Evolutionary conservation across 352 stramenopile species (phyloP).

Genomic region (Plasmopara halstedii): DNA sequence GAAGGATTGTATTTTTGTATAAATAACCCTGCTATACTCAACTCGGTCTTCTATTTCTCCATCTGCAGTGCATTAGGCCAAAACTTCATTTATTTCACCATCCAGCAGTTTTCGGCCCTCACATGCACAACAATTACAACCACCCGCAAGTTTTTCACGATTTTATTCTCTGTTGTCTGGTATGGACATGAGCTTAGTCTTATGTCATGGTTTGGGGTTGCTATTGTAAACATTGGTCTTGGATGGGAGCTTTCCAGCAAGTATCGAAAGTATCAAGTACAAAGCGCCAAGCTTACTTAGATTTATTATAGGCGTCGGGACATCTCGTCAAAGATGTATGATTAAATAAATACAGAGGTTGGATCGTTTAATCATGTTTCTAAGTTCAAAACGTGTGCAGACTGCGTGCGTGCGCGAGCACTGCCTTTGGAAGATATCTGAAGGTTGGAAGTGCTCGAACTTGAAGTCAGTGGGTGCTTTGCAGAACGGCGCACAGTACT

Average conservation of each 20-base stretch:
- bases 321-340: not conserved
- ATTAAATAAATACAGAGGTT: too few relatives aligned
- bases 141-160: constrained; percentile 99
- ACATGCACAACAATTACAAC: constrained; percentile 99
- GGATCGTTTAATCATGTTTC: not conserved
- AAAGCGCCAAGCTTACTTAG: constrained; percentile 33
- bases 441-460: constrained; percentile 15
- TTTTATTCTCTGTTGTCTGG: constrained; percentile 96
- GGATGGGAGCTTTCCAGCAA: constrained; percentile 81
- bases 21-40: constrained; percentile 75
- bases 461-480: constrained; percentile 23
- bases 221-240: constrained; percentile 88
- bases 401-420: constrained; percentile 30
- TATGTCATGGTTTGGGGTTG: constrained; percentile 89
- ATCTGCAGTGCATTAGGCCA: constrained; percentile 95
- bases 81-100: constrained; percentile 99
- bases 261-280: constrained; percentile 76
- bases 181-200: constrained; percentile 91
- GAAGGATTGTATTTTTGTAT: constrained; percentile 72
- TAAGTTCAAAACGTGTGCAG: constrained; percentile 8
- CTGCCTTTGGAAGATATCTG: constrained; percentile 3
- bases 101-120: constrained; percentile 96
- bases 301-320: constrained; percentile 2
- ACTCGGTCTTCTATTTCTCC: constrained; percentile 91
- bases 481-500: constrained; percentile 28